These are phyloP conservation scores for Podaxis rugospora DNA, from an alignment of 768 basidiomycete genomes.

Conservation along the genomic window DNA sequence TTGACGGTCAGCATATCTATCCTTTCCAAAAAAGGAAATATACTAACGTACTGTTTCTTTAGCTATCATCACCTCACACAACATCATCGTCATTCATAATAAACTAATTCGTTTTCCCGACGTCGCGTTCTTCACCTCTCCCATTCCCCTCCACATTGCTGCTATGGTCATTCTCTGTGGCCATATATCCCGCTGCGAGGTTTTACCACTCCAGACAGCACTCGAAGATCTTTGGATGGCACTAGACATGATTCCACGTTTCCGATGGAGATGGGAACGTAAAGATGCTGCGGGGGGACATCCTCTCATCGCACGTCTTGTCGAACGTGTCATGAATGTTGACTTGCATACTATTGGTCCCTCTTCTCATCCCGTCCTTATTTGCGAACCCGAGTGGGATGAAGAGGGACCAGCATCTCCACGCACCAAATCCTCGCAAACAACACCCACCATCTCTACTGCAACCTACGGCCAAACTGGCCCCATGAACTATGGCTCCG, in stretches of 20 bases:
- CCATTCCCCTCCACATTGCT: constrained; percentile 83
- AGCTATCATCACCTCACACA: constrained; percentile 87
- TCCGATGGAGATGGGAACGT: constrained; percentile 91
- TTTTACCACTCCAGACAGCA: constrained; percentile 57
- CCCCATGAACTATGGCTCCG: constrained; percentile 27
- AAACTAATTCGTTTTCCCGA: constrained; percentile 82
- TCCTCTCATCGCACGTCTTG: constrained; percentile 80
- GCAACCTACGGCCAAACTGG: constrained; percentile 19
- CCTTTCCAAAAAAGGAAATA: neutral
- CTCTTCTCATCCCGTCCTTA: constrained; percentile 36
- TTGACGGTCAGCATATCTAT: constrained; percentile 58
- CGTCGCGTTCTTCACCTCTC: constrained; percentile 84
- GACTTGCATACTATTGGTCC: constrained; percentile 60
- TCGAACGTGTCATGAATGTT: constrained; percentile 74
- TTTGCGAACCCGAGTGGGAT: constrained; percentile 53
- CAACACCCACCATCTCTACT: constrained; percentile 36
- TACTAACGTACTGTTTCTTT: constrained; percentile 2
- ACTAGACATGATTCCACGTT: constrained; percentile 81
- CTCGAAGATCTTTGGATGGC: constrained; percentile 85
- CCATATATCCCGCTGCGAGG: constrained; percentile 75
- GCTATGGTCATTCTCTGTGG: constrained; percentile 91
- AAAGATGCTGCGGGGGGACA: constrained; percentile 77
- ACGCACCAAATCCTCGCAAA: constrained; percentile 33
- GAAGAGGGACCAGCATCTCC: constrained; percentile 34
- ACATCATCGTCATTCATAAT: constrained; percentile 80